These are phyloP conservation scores for Allantophomopsis cytisporea DNA, from an alignment of 2,329 filamentous ascomycete genomes.

Conservation along the genomic window DNA sequence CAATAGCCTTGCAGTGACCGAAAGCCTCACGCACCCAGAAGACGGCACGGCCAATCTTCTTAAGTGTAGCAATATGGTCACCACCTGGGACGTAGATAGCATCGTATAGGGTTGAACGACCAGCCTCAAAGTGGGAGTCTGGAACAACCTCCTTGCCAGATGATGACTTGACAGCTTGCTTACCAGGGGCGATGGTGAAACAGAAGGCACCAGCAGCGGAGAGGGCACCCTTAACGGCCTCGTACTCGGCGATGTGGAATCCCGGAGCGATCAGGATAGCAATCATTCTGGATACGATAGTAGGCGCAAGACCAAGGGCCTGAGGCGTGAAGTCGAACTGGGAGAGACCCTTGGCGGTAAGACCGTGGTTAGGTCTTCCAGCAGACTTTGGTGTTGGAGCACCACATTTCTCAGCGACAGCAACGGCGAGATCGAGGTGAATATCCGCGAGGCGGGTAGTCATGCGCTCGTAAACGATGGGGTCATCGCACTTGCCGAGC, in stretches of 20 bases:
- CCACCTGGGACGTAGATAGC: conserved; percentile 67
- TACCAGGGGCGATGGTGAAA: conserved; percentile 57
- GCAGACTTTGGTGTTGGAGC: conserved; percentile 40
- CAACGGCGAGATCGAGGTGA: conserved; percentile 53
- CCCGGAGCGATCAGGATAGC: conserved; percentile 69
- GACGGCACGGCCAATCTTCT: conserved; percentile 56
- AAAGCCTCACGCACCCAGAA: conserved; percentile 75
- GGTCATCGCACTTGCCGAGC: conserved; percentile 72
- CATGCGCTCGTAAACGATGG: conserved; percentile 60
- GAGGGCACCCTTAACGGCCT: conserved; percentile 49
- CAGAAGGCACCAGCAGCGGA: conserved; percentile 50
- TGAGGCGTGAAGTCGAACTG: conserved; percentile 54
- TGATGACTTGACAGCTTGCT: conserved; percentile 43
- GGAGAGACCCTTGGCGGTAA: conserved; percentile 52
- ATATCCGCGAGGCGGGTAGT: conserved; percentile 58
- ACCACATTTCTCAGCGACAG: conserved; percentile 58
- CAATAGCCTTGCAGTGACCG: conserved; percentile 69
- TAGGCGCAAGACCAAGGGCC: conserved; percentile 31
- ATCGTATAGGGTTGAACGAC: conserved; percentile 72
- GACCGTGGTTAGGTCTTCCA: conserved; percentile 46
- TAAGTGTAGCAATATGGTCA: conserved; percentile 44
- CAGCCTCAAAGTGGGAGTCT: conserved; percentile 68
- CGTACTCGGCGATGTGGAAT: conserved; percentile 54
- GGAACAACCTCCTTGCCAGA: conserved; percentile 40
- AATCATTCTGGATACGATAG: conserved; percentile 57